These are phyloP conservation scores for Lenwebbia sp. DNA, from an alignment of 345 rosid species.

Conservation along the genomic window DNA sequence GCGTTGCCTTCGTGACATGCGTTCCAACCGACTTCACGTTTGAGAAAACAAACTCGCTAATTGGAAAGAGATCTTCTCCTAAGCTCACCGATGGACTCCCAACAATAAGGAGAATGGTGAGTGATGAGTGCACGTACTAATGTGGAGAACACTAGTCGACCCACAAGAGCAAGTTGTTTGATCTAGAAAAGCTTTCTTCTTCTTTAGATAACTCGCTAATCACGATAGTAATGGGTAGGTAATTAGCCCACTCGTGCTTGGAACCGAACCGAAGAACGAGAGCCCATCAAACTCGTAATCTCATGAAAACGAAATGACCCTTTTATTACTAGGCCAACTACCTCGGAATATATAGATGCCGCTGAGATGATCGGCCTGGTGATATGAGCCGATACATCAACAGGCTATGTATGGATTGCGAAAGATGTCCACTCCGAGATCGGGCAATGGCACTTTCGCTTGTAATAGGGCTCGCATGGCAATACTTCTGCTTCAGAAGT, in stretches of 20 bases:
- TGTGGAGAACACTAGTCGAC: not conserved
- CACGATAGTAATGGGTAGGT: not conserved
- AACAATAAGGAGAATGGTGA: not conserved
- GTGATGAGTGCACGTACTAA: not conserved
- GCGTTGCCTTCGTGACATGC: not conserved
- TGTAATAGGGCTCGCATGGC: too few relatives aligned
- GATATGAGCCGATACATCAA: not conserved
- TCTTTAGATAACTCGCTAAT: not conserved
- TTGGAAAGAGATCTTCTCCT: not conserved
- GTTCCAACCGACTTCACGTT: not conserved
- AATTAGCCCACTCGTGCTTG: not conserved
- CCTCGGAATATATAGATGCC: not conserved
- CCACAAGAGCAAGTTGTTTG: not conserved
- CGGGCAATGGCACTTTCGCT: too few relatives aligned
- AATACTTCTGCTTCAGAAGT: too few relatives aligned
- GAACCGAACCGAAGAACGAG: not conserved
- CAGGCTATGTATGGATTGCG: not conserved
- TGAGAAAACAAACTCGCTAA: not conserved
- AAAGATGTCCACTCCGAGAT: not conserved
- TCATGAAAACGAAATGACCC: not conserved
- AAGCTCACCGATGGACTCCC: not conserved
- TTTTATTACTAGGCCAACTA: not conserved
- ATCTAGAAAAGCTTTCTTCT: not conserved
- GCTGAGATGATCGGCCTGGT: not conserved
- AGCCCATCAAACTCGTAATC: not conserved